phyloP scores from a whole-genome alignment of 2,329 filamentous ascomycete species.

The Xylaria sp. region DNA sequence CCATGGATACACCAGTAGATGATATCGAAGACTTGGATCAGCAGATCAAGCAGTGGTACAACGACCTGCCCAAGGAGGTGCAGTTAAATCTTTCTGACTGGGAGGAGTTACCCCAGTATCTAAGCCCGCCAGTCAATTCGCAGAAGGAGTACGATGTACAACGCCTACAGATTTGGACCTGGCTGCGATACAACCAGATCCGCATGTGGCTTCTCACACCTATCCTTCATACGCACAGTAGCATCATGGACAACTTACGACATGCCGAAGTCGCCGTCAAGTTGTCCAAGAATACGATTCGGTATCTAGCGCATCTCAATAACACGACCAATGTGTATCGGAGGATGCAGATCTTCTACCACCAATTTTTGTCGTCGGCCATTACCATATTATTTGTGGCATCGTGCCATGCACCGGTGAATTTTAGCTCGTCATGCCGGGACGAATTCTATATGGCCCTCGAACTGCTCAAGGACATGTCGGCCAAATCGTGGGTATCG shows the following conservation, averaged over 20 bases:
- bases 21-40: slow-evolving; percentile 83
- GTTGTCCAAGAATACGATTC: slow-evolving; percentile 77
- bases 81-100: slow-evolving; percentile 63
- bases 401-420: slow-evolving; percentile 74
- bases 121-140: slow-evolving; percentile 45
- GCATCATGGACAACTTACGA: slow-evolving; percentile 76
- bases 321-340: slow-evolving; percentile 74
- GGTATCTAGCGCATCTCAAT: slow-evolving; percentile 72
- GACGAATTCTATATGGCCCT: slow-evolving; percentile 82
- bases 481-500: slow-evolving; percentile 72
- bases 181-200: slow-evolving; percentile 87
- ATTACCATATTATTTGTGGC: slow-evolving; percentile 79
- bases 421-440: slow-evolving; percentile 71
- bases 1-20: slow-evolving; percentile 69
- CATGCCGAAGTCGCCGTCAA: slow-evolving; percentile 78
- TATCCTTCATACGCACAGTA: slow-evolving; percentile 81
- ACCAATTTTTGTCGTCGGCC: slow-evolving; percentile 78
- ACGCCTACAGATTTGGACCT: slow-evolving; percentile 81
- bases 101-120: slow-evolving; percentile 46
- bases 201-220: slow-evolving; percentile 88
- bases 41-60: slow-evolving; percentile 87
- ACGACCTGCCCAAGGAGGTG: slow-evolving; percentile 67
- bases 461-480: slow-evolving; percentile 75
- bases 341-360: slow-evolving; percentile 76
- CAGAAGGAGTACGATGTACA: slow-evolving; percentile 67